Evolutionary conservation across 2,329 filamentous ascomycete species (phyloP).

Genomic region (Diaporthe citriasiana): DNA sequence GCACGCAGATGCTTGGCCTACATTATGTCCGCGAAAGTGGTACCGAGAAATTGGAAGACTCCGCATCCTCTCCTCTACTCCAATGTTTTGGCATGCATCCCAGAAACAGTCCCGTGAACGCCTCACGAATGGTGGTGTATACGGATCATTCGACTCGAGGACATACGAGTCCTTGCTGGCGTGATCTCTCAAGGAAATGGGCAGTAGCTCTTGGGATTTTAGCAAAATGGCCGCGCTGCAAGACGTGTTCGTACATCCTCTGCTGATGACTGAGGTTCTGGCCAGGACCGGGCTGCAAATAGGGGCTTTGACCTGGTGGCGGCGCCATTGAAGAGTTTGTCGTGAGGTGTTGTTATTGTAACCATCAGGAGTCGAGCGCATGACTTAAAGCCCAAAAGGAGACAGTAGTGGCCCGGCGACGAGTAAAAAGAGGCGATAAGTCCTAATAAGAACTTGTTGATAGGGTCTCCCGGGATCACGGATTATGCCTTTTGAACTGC

Average conservation of each 20-base stretch:
- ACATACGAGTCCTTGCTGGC: no score
- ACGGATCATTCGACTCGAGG: not conserved
- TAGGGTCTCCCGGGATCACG: not conserved
- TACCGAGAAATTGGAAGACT: rapidly evolving
- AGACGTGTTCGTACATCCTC: no score
- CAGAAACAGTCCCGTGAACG: not conserved
- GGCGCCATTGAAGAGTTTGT: not conserved
- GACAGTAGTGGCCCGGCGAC: no score
- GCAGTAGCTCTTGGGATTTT: no score
- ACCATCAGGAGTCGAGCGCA: not conserved
- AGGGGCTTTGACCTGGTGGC: not conserved
- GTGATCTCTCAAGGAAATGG: no score
- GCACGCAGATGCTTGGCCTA: not conserved
- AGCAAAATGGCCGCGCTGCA: no score
- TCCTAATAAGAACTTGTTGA: not conserved
- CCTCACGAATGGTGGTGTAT: not conserved
- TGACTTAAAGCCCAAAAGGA: not conserved
- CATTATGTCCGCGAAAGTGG: rapidly evolving
- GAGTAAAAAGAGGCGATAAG: no score
- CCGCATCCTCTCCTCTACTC: not conserved
- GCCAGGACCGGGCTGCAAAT: not conserved
- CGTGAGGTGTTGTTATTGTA: not conserved
- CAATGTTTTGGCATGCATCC: not conserved
- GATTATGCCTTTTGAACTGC: not conserved
- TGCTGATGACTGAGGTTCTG: not conserved